Conservation (phyloP, 768 basidiomycete species). For the Chalciporus chontae region DNA sequence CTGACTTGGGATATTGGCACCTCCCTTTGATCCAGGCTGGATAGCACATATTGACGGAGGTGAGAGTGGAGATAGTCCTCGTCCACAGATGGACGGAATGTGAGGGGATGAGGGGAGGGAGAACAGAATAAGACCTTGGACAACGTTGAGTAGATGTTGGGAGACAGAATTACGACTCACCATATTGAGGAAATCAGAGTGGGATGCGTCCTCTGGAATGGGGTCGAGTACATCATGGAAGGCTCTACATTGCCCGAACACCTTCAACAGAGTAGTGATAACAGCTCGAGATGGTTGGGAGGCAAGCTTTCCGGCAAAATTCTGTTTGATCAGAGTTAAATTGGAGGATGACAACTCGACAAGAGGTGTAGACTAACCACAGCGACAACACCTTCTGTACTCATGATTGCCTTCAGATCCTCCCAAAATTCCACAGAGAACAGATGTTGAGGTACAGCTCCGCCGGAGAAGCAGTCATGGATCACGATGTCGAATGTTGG, state of each 20-base stretch:
- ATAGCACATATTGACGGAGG: slow-evolving; percentile 59
- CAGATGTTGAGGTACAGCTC: slow-evolving; percentile 81
- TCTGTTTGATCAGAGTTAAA: slow-evolving; percentile 42
- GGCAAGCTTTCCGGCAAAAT: slow-evolving; percentile 72
- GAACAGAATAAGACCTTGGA: slow-evolving; percentile 82
- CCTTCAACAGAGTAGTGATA: slow-evolving; percentile 60
- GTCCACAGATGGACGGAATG: slow-evolving; percentile 52
- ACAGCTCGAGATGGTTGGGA: slow-evolving; percentile 65
- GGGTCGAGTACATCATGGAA: slow-evolving; percentile 67
- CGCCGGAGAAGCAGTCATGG: slow-evolving; percentile 94
- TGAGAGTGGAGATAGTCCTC: slow-evolving; percentile 68
- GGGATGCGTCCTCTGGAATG: slow-evolving; percentile 44
- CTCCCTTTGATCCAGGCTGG: slow-evolving; percentile 50
- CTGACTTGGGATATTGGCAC: slow-evolving; percentile 43
- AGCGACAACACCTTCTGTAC: slow-evolving; percentile 70
- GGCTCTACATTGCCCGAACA: slow-evolving; percentile 76
- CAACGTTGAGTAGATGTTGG: slow-evolving; percentile 5
- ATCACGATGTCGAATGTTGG: slow-evolving; percentile 63
- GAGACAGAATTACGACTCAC: slow-evolving; percentile 38
- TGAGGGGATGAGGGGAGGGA: slow-evolving; percentile 45
- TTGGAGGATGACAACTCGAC: neutral
- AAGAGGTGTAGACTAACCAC: slow-evolving; percentile 52
- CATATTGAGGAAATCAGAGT: slow-evolving; percentile 66
- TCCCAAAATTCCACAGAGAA: slow-evolving; percentile 85
- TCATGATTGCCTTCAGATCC: slow-evolving; percentile 60